phyloP scores from a whole-genome alignment of 768 basidiomycete genomes.

The Exsudoporus frostii region DNA sequence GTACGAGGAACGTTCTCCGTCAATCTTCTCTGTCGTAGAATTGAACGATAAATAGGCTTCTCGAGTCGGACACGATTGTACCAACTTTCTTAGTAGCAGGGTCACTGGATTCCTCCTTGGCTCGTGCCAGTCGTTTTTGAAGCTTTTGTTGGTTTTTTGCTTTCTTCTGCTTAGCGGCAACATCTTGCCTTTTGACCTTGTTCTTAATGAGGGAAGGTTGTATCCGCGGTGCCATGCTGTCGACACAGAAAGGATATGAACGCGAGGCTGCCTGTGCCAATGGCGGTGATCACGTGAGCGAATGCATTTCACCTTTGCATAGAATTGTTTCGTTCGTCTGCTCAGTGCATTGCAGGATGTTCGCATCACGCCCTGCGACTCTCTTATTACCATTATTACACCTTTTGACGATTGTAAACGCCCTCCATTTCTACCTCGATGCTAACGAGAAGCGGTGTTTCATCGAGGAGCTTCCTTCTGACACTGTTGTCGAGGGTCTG shows the following conservation, averaged over 20 bases:
- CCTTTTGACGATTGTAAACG: conserved; percentile 50
- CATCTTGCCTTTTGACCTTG: conserved; percentile 82
- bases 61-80: conserved; percentile 1
- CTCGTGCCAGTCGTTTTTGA: conserved; percentile 70
- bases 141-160: conserved; percentile 80
- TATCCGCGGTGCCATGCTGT: conserved; percentile 55
- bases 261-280: not conserved
- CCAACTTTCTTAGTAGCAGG: conserved; percentile 76
- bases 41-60: not conserved
- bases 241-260: not conserved
- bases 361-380: conserved; percentile 20
- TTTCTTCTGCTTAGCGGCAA: conserved; percentile 69
- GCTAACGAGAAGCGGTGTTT: conserved; percentile 93
- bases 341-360: conserved; percentile 17
- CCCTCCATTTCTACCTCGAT: conserved; percentile 96
- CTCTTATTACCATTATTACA: conserved; percentile 40
- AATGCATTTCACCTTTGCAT: not conserved
- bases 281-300: conserved; percentile 15
- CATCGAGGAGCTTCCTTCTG: conserved; percentile 91
- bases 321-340: not conserved
- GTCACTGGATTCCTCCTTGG: conserved; percentile 73
- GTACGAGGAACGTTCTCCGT: conserved; percentile 86
- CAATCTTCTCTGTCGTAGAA: conserved; percentile 66
- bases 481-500: conserved; percentile 93
- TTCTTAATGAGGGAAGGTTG: conserved; percentile 76